These are phyloP conservation scores for Fragilaria crotonensis DNA, from an alignment of 108 stramenopile species.

Conservation along the genomic window DNA sequence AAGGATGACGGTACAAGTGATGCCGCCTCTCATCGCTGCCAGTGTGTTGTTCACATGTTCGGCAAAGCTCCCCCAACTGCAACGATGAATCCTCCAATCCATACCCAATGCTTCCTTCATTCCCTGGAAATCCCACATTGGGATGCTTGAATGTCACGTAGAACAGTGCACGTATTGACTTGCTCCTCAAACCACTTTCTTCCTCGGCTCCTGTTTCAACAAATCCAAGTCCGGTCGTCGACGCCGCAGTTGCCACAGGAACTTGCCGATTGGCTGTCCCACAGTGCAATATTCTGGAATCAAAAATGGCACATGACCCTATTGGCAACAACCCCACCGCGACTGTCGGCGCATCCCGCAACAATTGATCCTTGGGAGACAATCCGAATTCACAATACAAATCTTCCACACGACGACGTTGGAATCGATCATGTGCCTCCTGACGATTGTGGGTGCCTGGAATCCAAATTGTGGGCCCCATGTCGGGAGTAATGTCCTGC, in stretches of 20 bases:
- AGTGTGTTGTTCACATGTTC: no score
- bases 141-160: slow-evolving; percentile 27
- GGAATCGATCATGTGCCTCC: slow-evolving; percentile 26
- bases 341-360: slow-evolving; percentile 15
- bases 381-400: neutral
- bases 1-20: no score
- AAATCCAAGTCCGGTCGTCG: no score
- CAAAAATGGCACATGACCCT: slow-evolving; percentile 72
- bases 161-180: slow-evolving; percentile 21
- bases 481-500: slow-evolving; percentile 36
- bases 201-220: no score
- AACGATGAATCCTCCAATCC: neutral
- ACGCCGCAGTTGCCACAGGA: neutral
- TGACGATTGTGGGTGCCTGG: slow-evolving; percentile 33
- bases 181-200: neutral
- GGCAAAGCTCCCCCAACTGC: neutral
- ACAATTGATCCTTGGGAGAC: slow-evolving; percentile 27
- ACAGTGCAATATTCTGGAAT: slow-evolving; percentile 69
- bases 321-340: slow-evolving; percentile 61
- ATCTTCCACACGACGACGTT: slow-evolving; percentile 3
- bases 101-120: slow-evolving; percentile 51
- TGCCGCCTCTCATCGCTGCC: no score
- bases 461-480: slow-evolving; percentile 50
- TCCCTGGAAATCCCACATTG: slow-evolving; percentile 20
- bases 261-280: slow-evolving; percentile 54